Percentiles rank a stretch among this genome's conserved stretches.
Conservation (phyloP, 306 rosid species). For the Sindora glabra region DNA sequence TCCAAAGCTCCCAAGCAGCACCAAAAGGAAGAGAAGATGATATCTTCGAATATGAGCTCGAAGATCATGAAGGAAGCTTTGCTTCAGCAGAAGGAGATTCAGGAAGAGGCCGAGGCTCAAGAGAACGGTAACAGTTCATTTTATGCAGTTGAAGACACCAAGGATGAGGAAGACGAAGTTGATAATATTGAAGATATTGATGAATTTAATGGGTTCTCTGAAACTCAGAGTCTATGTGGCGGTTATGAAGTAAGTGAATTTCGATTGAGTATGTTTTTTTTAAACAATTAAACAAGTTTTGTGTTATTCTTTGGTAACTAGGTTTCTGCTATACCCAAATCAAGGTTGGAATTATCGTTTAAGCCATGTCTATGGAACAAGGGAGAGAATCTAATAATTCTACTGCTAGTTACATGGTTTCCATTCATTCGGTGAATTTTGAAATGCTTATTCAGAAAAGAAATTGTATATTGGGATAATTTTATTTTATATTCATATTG, state of each 20-base stretch:
- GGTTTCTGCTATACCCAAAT: background rate
- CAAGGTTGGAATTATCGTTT: background rate
- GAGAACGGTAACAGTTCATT: slow-evolving; percentile 5
- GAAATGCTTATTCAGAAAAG: no score
- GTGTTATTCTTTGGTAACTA: no score
- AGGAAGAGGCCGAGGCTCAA: slow-evolving; percentile 28
- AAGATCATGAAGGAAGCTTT: slow-evolving; percentile 73
- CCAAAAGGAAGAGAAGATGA: slow-evolving; percentile 49
- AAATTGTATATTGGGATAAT: no score
- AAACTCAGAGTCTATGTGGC: slow-evolving; percentile 34
- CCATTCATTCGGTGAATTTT: background rate
- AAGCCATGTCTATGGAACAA: background rate
- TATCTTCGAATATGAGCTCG: slow-evolving; percentile 54
- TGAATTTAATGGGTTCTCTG: slow-evolving; percentile 26
- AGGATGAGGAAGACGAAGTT: slow-evolving; percentile 11
- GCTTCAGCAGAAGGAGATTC: slow-evolving; percentile 63
- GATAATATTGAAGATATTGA: slow-evolving; percentile 42
- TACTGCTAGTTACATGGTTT: background rate
- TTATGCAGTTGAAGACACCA: slow-evolving; percentile 5
- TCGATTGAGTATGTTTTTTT: background rate
- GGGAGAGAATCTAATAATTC: background rate
- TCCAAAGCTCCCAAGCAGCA: slow-evolving; percentile 50
- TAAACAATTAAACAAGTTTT: no score
- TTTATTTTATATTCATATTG: background rate
- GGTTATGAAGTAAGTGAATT: slow-evolving; percentile 34